A percentile compares a stretch with the other conserved stretches of the same genome.
These are phyloP conservation scores for Daldinia childiae DNA, from an alignment of 495 filamentous ascomycete genomes.

Conservation along the genomic window DNA sequence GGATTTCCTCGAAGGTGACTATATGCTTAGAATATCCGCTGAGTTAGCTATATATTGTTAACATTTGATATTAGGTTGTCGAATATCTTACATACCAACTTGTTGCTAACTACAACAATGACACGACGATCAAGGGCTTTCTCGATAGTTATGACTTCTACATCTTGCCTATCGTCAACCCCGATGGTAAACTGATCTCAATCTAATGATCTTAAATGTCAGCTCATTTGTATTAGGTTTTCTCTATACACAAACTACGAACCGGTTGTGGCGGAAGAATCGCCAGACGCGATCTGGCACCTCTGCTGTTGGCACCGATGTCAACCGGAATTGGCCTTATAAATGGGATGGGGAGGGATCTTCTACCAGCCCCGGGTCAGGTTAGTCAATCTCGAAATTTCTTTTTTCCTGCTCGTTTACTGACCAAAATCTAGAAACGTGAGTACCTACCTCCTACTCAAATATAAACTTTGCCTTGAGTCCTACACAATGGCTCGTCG, in stretches of 20 bases:
- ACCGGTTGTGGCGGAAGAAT: conserved; percentile 75
- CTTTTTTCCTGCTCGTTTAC: neutral
- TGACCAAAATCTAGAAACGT: conserved; percentile 38
- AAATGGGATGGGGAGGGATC: conserved; percentile 44
- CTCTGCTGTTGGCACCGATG: conserved; percentile 65
- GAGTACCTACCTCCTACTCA: conserved; percentile 13
- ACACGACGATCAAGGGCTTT: conserved; percentile 55
- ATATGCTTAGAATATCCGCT: neutral
- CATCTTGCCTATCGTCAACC: conserved; percentile 71
- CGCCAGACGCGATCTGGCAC: conserved; percentile 57
- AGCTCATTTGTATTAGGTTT: conserved; percentile 54
- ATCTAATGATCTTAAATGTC: neutral
- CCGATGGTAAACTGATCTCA: conserved; percentile 57
- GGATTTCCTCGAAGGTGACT: conserved; percentile 64
- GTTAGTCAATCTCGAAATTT: conserved; percentile 18
- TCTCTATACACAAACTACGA: conserved; percentile 66
- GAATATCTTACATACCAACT: conserved; percentile 68
- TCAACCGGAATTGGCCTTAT: conserved; percentile 73
- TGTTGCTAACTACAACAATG: conserved; percentile 57
- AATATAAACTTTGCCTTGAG: neutral
- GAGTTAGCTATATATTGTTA: conserved; percentile 1
- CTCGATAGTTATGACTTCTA: conserved; percentile 72
- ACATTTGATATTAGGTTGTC: conserved; percentile 45
- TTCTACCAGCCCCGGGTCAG: conserved; percentile 45
- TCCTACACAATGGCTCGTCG: neutral